Evolutionary conservation across 495 filamentous ascomycete species (phyloP).

Genomic region (Recurvomyces mirabilis): DNA sequence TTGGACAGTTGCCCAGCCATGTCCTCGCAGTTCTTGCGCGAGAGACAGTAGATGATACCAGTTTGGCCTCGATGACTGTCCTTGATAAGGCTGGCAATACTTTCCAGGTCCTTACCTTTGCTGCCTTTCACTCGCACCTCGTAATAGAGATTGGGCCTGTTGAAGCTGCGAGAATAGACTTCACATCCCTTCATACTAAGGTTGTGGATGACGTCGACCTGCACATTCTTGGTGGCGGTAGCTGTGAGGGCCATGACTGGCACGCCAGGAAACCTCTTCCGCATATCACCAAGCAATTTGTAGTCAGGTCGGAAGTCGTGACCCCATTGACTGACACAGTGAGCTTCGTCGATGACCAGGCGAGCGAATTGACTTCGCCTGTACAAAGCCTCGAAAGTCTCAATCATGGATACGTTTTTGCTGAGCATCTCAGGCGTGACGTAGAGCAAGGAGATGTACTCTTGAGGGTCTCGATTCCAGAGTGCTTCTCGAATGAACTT

Average conservation of each 20-base stretch:
- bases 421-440: conserved; percentile 94
- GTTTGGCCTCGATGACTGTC: conserved; percentile 52
- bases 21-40: conserved; percentile 69
- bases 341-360: conserved; percentile 93
- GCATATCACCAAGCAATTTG: conserved; percentile 65
- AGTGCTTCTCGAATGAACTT: conserved; percentile 50
- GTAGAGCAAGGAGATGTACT: conserved; percentile 72
- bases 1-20: conserved; percentile 56
- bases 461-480: conserved; percentile 49
- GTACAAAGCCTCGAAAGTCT: conserved; percentile 52
- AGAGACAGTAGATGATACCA: conserved; percentile 92
- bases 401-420: conserved; percentile 55
- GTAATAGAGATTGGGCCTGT: conserved; percentile 82
- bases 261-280: conserved; percentile 57
- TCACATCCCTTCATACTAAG: conserved; percentile 67
- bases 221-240: conserved; percentile 87
- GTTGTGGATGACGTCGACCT: conserved; percentile 78
- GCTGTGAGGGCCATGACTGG: conserved; percentile 92
- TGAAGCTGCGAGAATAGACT: conserved; percentile 81
- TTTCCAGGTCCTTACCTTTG: conserved; percentile 47
- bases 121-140: conserved; percentile 50
- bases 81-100: conserved; percentile 63
- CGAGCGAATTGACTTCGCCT: conserved; percentile 59
- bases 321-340: conserved; percentile 98
- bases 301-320: conserved; percentile 98